Evolutionary conservation across 257 asterid species (phyloP).

Genomic region (Leonotis leonurus): DNA sequence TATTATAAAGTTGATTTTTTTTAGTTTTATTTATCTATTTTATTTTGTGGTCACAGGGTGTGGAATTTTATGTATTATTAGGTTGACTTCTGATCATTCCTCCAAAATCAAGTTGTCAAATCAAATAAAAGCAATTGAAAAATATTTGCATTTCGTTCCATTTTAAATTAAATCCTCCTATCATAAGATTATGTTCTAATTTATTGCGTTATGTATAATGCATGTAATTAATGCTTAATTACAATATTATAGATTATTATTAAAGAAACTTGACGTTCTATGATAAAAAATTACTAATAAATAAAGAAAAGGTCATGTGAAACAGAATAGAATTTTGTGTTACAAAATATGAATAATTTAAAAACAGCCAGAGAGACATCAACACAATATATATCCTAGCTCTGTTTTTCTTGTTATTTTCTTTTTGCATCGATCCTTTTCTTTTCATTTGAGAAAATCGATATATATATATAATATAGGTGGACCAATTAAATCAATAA

Average conservation of each 20-base stretch:
- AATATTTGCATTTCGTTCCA: no score
- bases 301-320: neutral
- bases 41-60: neutral
- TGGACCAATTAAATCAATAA: neutral
- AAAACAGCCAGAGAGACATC: neutral
- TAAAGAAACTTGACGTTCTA: neutral
- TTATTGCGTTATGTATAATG: neutral
- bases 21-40: neutral
- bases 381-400: no score
- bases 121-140: neutral
- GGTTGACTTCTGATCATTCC: slow-evolving; percentile 36
- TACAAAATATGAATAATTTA: neutral
- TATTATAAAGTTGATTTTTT: neutral
- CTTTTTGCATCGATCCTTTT: slow-evolving; percentile 22
- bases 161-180: neutral
- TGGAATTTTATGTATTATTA: slow-evolving; percentile 13
- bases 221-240: neutral
- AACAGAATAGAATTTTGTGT: neutral
- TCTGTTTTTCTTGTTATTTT: neutral
- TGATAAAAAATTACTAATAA: neutral
- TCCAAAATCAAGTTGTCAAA: slow-evolving; percentile 16
- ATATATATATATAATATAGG: neutral
- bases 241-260: neutral
- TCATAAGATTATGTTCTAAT: neutral
- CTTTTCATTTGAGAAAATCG: slow-evolving; percentile 16